Evolutionary conservation across 129 eudicot species (phyloP).

Genomic region (Pittosporum tobira): DNA sequence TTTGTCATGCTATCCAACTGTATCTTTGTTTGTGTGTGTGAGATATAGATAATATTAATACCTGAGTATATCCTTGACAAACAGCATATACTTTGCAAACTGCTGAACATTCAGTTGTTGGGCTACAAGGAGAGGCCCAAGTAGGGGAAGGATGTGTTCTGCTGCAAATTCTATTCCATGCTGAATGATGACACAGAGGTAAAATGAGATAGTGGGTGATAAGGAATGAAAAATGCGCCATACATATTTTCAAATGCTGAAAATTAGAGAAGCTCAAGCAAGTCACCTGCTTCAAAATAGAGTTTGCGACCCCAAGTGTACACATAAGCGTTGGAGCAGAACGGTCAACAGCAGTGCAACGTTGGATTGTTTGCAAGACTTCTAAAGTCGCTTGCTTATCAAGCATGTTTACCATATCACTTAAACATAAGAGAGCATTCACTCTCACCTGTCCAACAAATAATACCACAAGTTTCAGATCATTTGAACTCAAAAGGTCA

Average conservation of each 20-base stretch:
- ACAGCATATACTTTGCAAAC: constrained; percentile 91
- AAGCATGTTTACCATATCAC: constrained; percentile 70
- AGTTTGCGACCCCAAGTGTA: constrained; percentile 84
- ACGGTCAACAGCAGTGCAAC: constrained; percentile 91
- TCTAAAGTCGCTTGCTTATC: constrained; percentile 64
- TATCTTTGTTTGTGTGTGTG: no score
- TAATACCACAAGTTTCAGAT: not conserved
- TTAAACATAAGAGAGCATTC: constrained; percentile 84
- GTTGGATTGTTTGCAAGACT: constrained; percentile 70
- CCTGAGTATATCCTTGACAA: constrained; percentile 82
- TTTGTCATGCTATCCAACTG: no score
- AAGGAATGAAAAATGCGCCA: not conserved
- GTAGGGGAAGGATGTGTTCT: constrained; percentile 76
- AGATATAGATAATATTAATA: constrained; percentile 15
- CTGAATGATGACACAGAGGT: constrained; percentile 32
- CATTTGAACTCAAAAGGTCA: not conserved
- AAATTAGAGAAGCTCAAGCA: not conserved
- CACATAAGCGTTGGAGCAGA: constrained; percentile 98
- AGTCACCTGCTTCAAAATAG: constrained; percentile 76
- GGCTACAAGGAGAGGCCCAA: constrained; percentile 76
- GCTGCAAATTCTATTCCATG: constrained; percentile 88
- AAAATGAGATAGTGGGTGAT: no score
- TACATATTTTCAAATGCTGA: not conserved
- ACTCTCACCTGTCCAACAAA: constrained; percentile 80
- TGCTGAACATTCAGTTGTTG: constrained; percentile 94